Evolutionary conservation across 805 yeast genomes (phyloP), one percentile per base, ranked within the genome.

Genomic region (Kuraishia capsulata): DNA sequence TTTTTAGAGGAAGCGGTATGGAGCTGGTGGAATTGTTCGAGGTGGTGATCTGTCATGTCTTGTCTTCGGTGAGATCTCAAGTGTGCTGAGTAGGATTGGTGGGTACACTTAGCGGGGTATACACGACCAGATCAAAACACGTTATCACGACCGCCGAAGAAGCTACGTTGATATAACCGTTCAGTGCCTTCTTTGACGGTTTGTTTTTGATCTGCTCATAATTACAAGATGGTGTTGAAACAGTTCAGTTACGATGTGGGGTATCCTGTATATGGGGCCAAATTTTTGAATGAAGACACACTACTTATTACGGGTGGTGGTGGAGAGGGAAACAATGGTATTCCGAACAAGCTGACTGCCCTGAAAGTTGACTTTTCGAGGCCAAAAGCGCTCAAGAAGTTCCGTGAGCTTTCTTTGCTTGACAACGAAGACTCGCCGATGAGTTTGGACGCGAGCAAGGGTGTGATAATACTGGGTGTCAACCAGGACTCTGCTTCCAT

Each of bases 271-370:
- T 84, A 81, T 48, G 90, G 87, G 2, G 80, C 90, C 38, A 73
- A 75, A 43, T 88, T 86, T 54, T 64, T 79, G 33, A 67, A 73
- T 46, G 70, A 78, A 44, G 61, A 65, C 43, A 71, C 78, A 1
- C 56, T 89, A 20, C 57, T 88, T 36, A 81, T 81, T 21, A 78
- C 87, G 3, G 98, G 98, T 31, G 98, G 98, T 33, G 97, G 97
- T 23, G 97, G 97, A 20, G 95, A 86, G 56, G 95, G 95, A 8
- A 79, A 78, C 51, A 81, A 86, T 51, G 96, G 95, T 23, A 78
- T 87, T 39, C 83, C 89, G 30, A 90, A 90, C 59, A 86, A 83
- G 54, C 63, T 90, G 44, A 76, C 88, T 3, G 81, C 81, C 2
- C 56, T 82, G 31, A 65, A 67, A 37, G 58, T 66, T 45, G 56